Conservation (phyloP, 1,284 basidiomycete genomes). For the Ceratobasidium sp. region DNA sequence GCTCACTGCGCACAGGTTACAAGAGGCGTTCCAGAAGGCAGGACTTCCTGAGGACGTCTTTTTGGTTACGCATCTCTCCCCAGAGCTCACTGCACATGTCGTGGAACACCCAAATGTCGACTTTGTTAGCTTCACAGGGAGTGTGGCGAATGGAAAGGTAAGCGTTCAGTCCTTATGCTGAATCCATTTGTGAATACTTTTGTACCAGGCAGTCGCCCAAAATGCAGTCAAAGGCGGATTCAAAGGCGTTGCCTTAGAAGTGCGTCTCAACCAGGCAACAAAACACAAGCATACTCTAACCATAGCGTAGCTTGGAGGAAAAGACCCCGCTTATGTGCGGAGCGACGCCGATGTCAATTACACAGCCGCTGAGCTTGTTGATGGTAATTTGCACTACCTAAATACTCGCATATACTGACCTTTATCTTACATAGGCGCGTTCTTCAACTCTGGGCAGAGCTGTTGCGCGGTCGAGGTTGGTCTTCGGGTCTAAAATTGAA, state of each 20-base stretch:
- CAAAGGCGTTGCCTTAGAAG: constrained; percentile 83
- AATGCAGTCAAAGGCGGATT: constrained; percentile 71
- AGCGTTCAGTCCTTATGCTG: constrained; percentile 48
- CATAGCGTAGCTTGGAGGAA: constrained; percentile 82
- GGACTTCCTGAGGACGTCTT: constrained; percentile 82
- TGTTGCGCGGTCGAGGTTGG: constrained; percentile 85
- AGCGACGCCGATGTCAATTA: constrained; percentile 86
- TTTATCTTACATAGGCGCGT: constrained; percentile 66
- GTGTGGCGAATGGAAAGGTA: constrained; percentile 62
- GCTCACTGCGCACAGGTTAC: constrained; percentile 83
- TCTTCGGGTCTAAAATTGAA: constrained; percentile 4
- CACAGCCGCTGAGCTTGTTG: constrained; percentile 86
- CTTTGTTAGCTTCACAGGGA: constrained; percentile 93
- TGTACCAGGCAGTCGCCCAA: constrained; percentile 69
- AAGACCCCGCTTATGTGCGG: constrained; percentile 95
- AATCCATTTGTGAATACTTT: constrained; percentile 52
- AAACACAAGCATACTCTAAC: background rate
- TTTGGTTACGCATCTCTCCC: constrained; percentile 83
- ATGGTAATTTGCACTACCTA: constrained; percentile 64
- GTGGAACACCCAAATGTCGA: constrained; percentile 75
- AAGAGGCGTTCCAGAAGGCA: constrained; percentile 71
- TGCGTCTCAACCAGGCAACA: constrained; percentile 49
- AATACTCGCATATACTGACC: background rate
- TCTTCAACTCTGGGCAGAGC: constrained; percentile 96
- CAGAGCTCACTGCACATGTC: constrained; percentile 70